phyloP scores from a whole-genome alignment of 768 basidiomycete genomes.

The Pisolithus tinctorius region DNA sequence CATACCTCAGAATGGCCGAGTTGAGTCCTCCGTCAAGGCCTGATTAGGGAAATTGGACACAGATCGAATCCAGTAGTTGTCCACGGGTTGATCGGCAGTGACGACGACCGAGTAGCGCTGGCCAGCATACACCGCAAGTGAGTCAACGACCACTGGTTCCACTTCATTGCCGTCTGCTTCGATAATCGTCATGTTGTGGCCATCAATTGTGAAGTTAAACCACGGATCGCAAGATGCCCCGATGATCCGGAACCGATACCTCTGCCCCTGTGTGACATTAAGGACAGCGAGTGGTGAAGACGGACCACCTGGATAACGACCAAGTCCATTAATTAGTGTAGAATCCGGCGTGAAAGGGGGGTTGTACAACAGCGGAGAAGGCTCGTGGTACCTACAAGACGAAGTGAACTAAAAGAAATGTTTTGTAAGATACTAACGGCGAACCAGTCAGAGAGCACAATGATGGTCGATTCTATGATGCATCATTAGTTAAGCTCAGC shows the following conservation, averaged over 20 bases:
- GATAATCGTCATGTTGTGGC: slow-evolving; percentile 26
- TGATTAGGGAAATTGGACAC: slow-evolving; percentile 17
- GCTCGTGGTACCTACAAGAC: slow-evolving; percentile 11
- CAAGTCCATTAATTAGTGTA: slow-evolving; percentile 43
- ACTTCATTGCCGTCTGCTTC: slow-evolving; percentile 27
- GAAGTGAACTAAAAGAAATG: background rate
- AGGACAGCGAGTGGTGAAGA: slow-evolving; percentile 23
- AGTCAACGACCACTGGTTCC: slow-evolving; percentile 25
- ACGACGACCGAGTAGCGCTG: slow-evolving; percentile 27
- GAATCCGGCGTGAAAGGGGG: slow-evolving; percentile 12
- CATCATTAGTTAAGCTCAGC: background rate
- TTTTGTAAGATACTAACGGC: background rate
- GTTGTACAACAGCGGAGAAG: slow-evolving; percentile 8
- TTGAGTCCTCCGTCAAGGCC: slow-evolving; percentile 22
- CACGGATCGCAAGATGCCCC: slow-evolving; percentile 18
- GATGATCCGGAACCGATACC: slow-evolving; percentile 18
- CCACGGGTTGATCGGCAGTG: slow-evolving; percentile 25
- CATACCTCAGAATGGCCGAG: slow-evolving; percentile 36
- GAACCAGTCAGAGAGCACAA: slow-evolving; percentile 37
- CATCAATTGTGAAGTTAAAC: slow-evolving; percentile 15
- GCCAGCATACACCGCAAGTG: slow-evolving; percentile 31
- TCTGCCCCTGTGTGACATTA: slow-evolving; percentile 15
- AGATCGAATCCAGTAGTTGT: slow-evolving; percentile 36
- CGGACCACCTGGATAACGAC: slow-evolving; percentile 33
- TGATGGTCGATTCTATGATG: slow-evolving; percentile 30